Percentiles rank a stretch among this genome's conserved stretches.
Evolutionary conservation across 2,329 filamentous ascomycete species (phyloP).

Genomic region (Chalara sp.): DNA sequence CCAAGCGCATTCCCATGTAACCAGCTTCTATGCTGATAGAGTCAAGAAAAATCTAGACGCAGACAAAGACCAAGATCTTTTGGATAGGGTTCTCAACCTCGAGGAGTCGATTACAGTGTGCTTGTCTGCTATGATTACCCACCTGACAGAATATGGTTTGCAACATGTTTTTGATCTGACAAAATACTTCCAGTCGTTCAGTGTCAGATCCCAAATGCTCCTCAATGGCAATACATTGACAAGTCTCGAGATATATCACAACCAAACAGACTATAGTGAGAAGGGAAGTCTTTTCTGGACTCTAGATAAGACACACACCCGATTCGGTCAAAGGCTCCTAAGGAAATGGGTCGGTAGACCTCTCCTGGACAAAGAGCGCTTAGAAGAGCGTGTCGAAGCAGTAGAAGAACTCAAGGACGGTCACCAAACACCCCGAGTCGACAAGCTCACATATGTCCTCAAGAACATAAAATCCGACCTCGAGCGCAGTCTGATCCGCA

Average conservation of each 20-base stretch:
- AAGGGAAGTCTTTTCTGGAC: conserved; percentile 95
- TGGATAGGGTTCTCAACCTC: conserved; percentile 81
- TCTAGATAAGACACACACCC: conserved; percentile 83
- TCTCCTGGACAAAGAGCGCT: conserved; percentile 64
- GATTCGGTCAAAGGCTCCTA: conserved; percentile 80
- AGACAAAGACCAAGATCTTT: conserved; percentile 53
- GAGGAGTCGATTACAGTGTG: conserved; percentile 85
- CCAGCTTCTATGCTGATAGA: conserved; percentile 86
- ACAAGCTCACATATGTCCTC: conserved; percentile 68
- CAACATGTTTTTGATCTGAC: conserved; percentile 95
- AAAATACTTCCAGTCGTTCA: conserved; percentile 96
- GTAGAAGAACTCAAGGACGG: conserved; percentile 78
- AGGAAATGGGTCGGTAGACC: conserved; percentile 94
- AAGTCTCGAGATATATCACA: conserved; percentile 91
- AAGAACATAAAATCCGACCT: conserved; percentile 70
- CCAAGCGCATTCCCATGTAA: conserved; percentile 81
- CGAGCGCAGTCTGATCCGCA: conserved; percentile 86
- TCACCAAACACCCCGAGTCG: conserved; percentile 58
- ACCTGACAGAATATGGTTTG: conserved; percentile 84
- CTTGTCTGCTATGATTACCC: conserved; percentile 91
- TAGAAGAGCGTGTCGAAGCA: conserved; percentile 75
- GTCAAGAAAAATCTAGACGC: conserved; percentile 53
- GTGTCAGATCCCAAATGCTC: conserved; percentile 88
- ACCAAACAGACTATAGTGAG: conserved; percentile 77
- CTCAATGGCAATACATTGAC: conserved; percentile 91